Base-by-base conservation (phyloP, 108 stramenopile species). In the Asterionellopsis glacialis region DNA sequence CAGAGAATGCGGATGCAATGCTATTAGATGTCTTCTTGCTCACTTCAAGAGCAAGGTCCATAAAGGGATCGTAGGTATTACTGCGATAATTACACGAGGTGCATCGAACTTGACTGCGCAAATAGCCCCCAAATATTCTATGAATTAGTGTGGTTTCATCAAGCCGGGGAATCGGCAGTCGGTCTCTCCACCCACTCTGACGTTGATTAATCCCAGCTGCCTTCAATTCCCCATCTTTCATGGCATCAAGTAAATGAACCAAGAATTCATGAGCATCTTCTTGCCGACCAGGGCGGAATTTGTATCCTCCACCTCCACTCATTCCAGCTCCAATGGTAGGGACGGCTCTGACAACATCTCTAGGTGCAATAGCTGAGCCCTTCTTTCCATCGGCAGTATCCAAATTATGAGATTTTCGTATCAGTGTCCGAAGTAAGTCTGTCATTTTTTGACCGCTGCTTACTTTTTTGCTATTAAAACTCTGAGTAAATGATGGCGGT, bases 191-290 rank as follows among this genome's bases (percentile, higher is more conserved):
- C 0, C 91, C 91, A 66, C 84, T 82, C 15, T 51, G 38, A 38
- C 81, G 67, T 21, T 79, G 85, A 58, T 89, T 81, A 45, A 93
- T 93, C 9, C 75, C 75, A 4, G 87, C 84, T 0, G 73, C 83
- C 45, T 72, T 58, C n/a, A 92, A 56, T 56, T 91, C 87, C n/a
- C 80, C 88, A 53, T 93, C 77, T 47, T 91, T 83, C 81, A 97
- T 82, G 19, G 84, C 83, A 70, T 95, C 92, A 19, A 99, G 77
- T 0, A 99, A 76, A 62, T 95, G 85, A 11, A 97, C 93, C 23
- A 98, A 74, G 60, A 97, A 95, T 69, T 99, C 98, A 72, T 99
- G 98, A 7, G 96, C 93, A 74, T 99, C 98, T 71, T 99, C 96
- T 76, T 99, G 96, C 39, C 96, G 66, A 11, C 93, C 95, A 15